A percentile compares a stretch with the other conserved stretches of the same genome.
phyloP scores from a whole-genome alignment of 2,329 filamentous ascomycete genomes.

The Neopestalotiopsis clavispora region DNA sequence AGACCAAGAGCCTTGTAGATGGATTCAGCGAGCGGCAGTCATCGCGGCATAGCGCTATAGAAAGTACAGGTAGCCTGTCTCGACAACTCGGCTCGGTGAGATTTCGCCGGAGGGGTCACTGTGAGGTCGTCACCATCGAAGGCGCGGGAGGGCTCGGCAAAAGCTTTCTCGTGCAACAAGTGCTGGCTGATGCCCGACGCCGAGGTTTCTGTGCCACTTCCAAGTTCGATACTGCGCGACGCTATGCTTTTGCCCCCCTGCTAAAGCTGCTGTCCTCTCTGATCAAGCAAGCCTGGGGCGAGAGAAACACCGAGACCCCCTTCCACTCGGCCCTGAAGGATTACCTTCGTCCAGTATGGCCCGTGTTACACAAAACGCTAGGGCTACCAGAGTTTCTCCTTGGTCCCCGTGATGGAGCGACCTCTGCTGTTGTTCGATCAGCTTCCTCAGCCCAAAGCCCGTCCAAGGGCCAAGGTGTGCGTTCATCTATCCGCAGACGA shows the following conservation, averaged over 20 bases:
- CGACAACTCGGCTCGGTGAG: conserved; percentile 61
- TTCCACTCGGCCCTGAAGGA: conserved; percentile 67
- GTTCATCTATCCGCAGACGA: conserved; percentile 44
- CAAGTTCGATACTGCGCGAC: conserved; percentile 67
- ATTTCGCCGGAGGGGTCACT: conserved; percentile 65
- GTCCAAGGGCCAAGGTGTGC: conserved; percentile 36
- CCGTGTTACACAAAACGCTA: conserved; percentile 64
- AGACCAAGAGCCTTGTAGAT: conserved; percentile 52
- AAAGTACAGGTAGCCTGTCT: conserved; percentile 56
- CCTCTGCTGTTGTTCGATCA: conserved; percentile 37
- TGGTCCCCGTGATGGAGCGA: conserved; percentile 48
- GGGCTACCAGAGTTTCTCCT: conserved; percentile 74
- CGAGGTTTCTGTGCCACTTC: conserved; percentile 69
- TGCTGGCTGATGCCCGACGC: conserved; percentile 63
- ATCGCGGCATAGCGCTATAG: conserved; percentile 47
- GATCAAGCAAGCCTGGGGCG: conserved; percentile 71
- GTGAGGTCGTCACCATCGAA: conserved; percentile 66
- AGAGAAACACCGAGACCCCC: conserved; percentile 67
- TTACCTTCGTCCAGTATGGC: conserved; percentile 68
- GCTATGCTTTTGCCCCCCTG: conserved; percentile 66
- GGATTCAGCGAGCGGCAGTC: conserved; percentile 47
- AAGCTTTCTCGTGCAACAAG: conserved; percentile 67
- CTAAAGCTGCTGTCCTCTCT: conserved; percentile 69
- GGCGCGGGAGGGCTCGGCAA: conserved; percentile 69
- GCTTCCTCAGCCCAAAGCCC: conserved; percentile 40